These are phyloP conservation scores for Gremmenia infestans DNA, from an alignment of 2,329 filamentous ascomycete genomes.

Conservation along the genomic window DNA sequence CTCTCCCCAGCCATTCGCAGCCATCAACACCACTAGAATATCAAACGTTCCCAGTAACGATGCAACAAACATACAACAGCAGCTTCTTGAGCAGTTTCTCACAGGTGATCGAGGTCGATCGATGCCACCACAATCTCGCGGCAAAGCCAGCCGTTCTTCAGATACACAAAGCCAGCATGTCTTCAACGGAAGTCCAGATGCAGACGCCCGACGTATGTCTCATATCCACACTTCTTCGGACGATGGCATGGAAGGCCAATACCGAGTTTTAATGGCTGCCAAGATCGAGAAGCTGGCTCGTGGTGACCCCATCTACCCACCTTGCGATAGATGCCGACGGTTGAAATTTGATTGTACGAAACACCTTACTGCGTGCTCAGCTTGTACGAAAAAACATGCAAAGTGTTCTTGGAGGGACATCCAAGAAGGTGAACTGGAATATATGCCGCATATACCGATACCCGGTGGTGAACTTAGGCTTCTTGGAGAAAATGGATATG, in stretches of 20 bases:
- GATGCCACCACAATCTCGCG: slow-evolving; percentile 12
- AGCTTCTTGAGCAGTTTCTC: slow-evolving; percentile 51
- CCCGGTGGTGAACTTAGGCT: neutral
- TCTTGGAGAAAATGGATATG: neutral
- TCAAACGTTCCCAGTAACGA: slow-evolving; percentile 21
- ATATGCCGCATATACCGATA: slow-evolving; percentile 1
- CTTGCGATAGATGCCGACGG: slow-evolving; percentile 77
- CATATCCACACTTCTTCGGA: slow-evolving; percentile 20
- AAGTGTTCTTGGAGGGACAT: slow-evolving; percentile 83
- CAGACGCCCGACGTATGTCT: slow-evolving; percentile 26
- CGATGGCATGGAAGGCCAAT: slow-evolving; percentile 31
- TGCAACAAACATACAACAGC: slow-evolving; percentile 40
- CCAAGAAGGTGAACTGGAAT: slow-evolving; percentile 58
- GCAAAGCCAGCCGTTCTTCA: slow-evolving; percentile 14
- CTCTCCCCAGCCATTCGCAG: slow-evolving; percentile 23
- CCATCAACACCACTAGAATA: slow-evolving; percentile 40
- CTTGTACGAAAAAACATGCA: slow-evolving; percentile 85
- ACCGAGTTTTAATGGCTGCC: slow-evolving; percentile 62
- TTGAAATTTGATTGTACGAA: slow-evolving; percentile 79
- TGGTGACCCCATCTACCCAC: slow-evolving; percentile 71
- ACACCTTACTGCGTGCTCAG: slow-evolving; percentile 79
- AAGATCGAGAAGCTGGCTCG: slow-evolving; percentile 71
- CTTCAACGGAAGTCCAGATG: slow-evolving; percentile 13
- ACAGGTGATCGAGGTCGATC: slow-evolving; percentile 22
- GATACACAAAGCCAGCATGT: slow-evolving; percentile 10